These are phyloP conservation scores for Salicornia ramosissima DNA, from an alignment of 148 eudicot genomes.

Conservation along the genomic window DNA sequence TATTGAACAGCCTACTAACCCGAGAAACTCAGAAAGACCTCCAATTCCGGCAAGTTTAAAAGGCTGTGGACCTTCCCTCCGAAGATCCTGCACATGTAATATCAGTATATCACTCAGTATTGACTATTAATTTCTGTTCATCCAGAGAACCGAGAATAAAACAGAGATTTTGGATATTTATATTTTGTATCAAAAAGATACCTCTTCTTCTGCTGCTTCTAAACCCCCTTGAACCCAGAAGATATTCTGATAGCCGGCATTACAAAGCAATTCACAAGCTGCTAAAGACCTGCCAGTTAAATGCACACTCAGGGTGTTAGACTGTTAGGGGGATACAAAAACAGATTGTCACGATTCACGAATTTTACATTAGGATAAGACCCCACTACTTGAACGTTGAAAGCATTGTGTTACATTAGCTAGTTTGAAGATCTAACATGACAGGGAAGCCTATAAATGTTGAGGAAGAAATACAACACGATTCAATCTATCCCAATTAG, in stretches of 20 bases:
- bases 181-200: slow-evolving; percentile 20
- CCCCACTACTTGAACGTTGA: not conserved
- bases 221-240: slow-evolving; percentile 97
- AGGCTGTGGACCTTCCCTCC: slow-evolving; percentile 88
- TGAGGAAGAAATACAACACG: not conserved
- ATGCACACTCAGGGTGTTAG: not conserved
- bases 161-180: not conserved
- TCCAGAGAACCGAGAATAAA: not conserved
- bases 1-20: slow-evolving; percentile 41
- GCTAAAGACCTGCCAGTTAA: slow-evolving; percentile 73
- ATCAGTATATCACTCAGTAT: slow-evolving; percentile 5
- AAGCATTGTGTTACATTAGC: not conserved
- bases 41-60: slow-evolving; percentile 94
- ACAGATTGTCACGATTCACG: not conserved
- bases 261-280: slow-evolving; percentile 79
- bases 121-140: slow-evolving; percentile 1
- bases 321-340: not conserved
- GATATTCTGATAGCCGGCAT: slow-evolving; percentile 79
- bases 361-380: not conserved
- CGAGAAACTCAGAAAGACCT: slow-evolving; percentile 89
- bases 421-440: not conserved
- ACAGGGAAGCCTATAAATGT: not conserved
- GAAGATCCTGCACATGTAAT: slow-evolving; percentile 78
- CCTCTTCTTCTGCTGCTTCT: slow-evolving; percentile 98
- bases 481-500: not conserved